phyloP scores from a whole-genome alignment of 768 basidiomycete species.

The Phanerochaete carnosa region DNA sequence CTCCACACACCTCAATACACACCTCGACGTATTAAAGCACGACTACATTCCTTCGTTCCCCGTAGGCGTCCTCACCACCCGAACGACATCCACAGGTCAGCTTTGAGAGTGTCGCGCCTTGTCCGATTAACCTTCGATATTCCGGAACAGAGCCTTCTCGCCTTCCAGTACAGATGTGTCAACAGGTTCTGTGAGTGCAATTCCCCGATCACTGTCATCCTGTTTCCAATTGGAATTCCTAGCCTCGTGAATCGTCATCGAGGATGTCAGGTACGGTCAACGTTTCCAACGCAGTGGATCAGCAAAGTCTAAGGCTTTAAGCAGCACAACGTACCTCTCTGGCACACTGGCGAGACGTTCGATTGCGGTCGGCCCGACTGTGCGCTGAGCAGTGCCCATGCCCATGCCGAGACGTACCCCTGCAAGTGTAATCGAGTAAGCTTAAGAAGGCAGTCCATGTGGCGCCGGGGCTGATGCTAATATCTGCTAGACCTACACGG shows the following conservation, averaged over 20 bases:
- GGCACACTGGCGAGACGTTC: constrained; percentile 55
- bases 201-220: background rate
- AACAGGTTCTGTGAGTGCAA: constrained; percentile 21
- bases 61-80: background rate
- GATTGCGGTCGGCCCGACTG: constrained; percentile 56
- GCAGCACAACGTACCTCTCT: constrained; percentile 62
- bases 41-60: background rate
- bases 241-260: constrained; percentile 26
- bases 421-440: constrained; percentile 51
- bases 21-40: background rate
- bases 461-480: background rate
- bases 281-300: background rate
- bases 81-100: background rate
- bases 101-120: background rate
- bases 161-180: constrained; percentile 18
- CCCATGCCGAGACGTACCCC: constrained; percentile 53
- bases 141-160: background rate
- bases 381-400: constrained; percentile 52
- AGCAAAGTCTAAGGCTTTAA: background rate
- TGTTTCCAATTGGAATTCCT: background rate
- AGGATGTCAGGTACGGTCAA: constrained; percentile 21
- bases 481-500: constrained; percentile 26
- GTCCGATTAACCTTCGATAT: too few species aligned
- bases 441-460: background rate
- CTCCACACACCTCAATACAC: constrained; percentile 9